Evolutionary conservation across 148 eudicot genomes (phyloP).

Genomic region (Silene uniflora): DNA sequence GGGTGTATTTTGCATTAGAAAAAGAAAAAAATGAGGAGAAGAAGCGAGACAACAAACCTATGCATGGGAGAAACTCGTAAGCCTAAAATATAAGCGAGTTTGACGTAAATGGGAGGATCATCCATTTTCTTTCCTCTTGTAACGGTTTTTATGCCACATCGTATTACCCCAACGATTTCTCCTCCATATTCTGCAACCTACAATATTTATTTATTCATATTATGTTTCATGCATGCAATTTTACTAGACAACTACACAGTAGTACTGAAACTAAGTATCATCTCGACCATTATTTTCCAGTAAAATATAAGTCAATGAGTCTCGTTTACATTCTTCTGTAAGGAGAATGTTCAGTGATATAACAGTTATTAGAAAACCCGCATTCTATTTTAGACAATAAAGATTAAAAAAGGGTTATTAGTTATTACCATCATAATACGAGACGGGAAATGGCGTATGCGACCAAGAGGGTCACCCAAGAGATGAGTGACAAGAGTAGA

Average conservation of each 20-base stretch:
- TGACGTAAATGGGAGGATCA: conserved; percentile 44
- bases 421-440: conserved; percentile 74
- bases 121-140: conserved; percentile 40
- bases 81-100: conserved; percentile 74
- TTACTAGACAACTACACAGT: too few species aligned
- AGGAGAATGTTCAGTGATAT: too few species aligned
- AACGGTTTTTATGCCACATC: conserved; percentile 67
- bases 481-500: conserved; percentile 63
- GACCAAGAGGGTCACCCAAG: conserved; percentile 66
- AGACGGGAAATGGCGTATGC: conserved; percentile 46
- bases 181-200: conserved; percentile 64
- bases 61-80: conserved; percentile 68
- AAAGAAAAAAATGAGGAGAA: not conserved
- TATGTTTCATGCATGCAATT: not conserved
- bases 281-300: too few species aligned
- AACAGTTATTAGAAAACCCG: too few species aligned
- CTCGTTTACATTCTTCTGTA: too few species aligned
- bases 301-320: too few species aligned
- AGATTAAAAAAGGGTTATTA: not conserved
- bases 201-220: not conserved
- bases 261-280: too few species aligned
- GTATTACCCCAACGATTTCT: conserved; percentile 68
- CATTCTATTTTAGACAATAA: not conserved
- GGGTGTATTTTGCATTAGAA: not conserved
- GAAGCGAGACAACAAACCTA: conserved; percentile 35